Base-by-base conservation (phyloP, 1,139 yeast genomes). In the Debaryomyces psychrophilus region DNA sequence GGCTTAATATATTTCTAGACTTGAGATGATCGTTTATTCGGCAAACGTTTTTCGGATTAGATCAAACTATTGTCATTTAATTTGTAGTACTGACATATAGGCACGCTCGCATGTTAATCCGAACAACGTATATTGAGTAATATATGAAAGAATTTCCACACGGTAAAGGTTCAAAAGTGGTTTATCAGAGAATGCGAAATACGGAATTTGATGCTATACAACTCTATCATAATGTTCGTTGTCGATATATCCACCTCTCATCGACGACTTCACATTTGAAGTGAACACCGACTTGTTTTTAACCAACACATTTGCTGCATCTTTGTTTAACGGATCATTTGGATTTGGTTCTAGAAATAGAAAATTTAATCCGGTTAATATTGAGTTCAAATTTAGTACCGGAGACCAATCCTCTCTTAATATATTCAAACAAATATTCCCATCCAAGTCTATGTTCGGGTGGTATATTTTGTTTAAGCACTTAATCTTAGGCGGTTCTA, bases 381-480 rank as follows among this genome's bases (percentile, higher is more conserved):
- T 83, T 5, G 93, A 77, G 62, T 87, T 90, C 60, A 93, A 71
- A 52, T 86, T 88, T 55, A 93, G 75, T 1, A 90, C 97, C 0
- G 99, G 98, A 28, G 93, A 84, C 99, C 99, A 93, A 64, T 92
- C 98, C 64, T 90, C 97, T 53, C 98, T 73, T 50, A 93, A 72
- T 37, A 93, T 90, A 62, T 93, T 92, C 50, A 93, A 76, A 61
- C 99, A 93, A 22, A 93, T 88, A 60, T 90, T 92, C 1, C 99
- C 99, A 41, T 87, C 86, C 22, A 82, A 64, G 63, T 92, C 97
- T 52, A 92, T 92, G 60, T 93, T 93, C 14, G 99, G 99, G 62
- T 93, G 99, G 66, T 88, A 93, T 11, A 93, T 88, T 62, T 77
- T 83, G 47, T 83, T 78, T 29, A 74, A 50, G 57, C 95, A 87